Conservation (phyloP, 2,329 filamentous ascomycete species). For the Paecilomyces fulvus region DNA sequence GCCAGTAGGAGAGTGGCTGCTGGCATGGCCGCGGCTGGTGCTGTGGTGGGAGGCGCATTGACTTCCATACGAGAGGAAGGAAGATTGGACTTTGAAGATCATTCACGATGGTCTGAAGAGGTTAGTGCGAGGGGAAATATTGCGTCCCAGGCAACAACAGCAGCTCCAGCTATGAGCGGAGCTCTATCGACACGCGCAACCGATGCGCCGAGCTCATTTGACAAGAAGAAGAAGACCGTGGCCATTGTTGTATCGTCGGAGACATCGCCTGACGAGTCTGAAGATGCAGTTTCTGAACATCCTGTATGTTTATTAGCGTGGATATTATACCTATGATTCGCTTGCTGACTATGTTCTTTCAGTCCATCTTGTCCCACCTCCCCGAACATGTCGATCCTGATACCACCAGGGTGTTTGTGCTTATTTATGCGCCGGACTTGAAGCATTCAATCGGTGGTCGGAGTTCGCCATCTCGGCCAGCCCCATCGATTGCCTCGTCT, state of each 20-base stretch:
- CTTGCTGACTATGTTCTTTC: slow-evolving; percentile 7
- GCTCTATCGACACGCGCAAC: slow-evolving; percentile 24
- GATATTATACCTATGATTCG: not conserved
- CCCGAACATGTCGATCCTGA: slow-evolving; percentile 67
- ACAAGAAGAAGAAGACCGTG: slow-evolving; percentile 63
- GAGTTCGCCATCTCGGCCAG: slow-evolving; percentile 42
- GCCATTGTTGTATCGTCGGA: slow-evolving; percentile 83
- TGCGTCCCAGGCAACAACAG: slow-evolving; percentile 17
- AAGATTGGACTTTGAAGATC: slow-evolving; percentile 69
- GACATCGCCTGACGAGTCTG: slow-evolving; percentile 49
- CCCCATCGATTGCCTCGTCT: slow-evolving; percentile 64
- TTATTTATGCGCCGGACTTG: slow-evolving; percentile 79
- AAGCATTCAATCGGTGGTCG: slow-evolving; percentile 47
- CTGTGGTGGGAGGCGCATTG: slow-evolving; percentile 72
- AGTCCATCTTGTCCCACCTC: slow-evolving; percentile 85
- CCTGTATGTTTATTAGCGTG: slow-evolving; percentile 53
- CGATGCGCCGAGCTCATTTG: slow-evolving; percentile 17
- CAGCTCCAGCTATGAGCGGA: slow-evolving; percentile 20
- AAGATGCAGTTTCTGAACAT: slow-evolving; percentile 59
- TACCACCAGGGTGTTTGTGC: slow-evolving; percentile 68
- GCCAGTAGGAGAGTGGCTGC: slow-evolving; percentile 75
- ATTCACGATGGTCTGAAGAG: slow-evolving; percentile 88
- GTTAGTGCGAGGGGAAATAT: slow-evolving; percentile 55
- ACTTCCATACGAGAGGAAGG: slow-evolving; percentile 79
- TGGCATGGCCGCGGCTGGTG: slow-evolving; percentile 73